phyloP scores from a whole-genome alignment of 2,329 filamentous ascomycete species.

The Colletotrichum magnum region DNA sequence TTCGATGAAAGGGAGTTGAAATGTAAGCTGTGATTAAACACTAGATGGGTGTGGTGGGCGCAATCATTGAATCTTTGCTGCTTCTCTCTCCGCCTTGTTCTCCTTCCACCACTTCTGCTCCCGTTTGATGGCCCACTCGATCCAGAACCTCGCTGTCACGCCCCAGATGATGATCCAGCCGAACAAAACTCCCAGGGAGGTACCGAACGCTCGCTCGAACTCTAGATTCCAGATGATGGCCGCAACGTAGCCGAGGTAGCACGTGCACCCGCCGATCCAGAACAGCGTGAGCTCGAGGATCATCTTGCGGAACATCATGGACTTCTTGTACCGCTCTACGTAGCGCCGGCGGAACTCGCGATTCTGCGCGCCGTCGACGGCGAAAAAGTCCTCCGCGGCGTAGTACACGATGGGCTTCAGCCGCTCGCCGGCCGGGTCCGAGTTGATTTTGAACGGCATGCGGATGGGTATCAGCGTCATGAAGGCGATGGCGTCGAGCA shows the following conservation, averaged over 20 bases:
- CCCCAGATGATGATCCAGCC: conserved; percentile 39
- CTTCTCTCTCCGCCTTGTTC: conserved; percentile 34
- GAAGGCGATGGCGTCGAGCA: conserved; percentile 34
- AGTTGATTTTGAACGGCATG: conserved; percentile 38
- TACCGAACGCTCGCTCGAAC: conserved; percentile 37
- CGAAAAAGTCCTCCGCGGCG: conserved; percentile 38
- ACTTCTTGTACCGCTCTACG: conserved; percentile 38
- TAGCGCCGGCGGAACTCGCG: conserved; percentile 36
- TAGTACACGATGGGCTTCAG: conserved; percentile 40
- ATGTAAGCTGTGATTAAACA: conserved; percentile 34
- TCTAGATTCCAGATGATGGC: conserved; percentile 38
- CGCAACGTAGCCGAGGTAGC: conserved; percentile 33
- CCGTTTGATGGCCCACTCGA: conserved; percentile 34
- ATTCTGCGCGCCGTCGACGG: conserved; percentile 38
- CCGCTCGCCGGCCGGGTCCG: conserved; percentile 31
- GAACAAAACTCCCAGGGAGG: conserved; percentile 31
- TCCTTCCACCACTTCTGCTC: conserved; percentile 39
- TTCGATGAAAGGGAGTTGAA: neutral
- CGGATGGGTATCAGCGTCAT: conserved; percentile 36
- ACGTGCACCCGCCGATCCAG: conserved; percentile 37
- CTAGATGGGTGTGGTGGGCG: conserved; percentile 7
- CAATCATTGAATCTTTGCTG: conserved; percentile 36
- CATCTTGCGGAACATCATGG: conserved; percentile 40
- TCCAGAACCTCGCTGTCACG: conserved; percentile 33
- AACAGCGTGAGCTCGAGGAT: conserved; percentile 37